Percentiles rank a stretch among this genome's conserved stretches.
Conservation (phyloP, 2,329 filamentous ascomycete species). For the Fusarium verrucosum region DNA sequence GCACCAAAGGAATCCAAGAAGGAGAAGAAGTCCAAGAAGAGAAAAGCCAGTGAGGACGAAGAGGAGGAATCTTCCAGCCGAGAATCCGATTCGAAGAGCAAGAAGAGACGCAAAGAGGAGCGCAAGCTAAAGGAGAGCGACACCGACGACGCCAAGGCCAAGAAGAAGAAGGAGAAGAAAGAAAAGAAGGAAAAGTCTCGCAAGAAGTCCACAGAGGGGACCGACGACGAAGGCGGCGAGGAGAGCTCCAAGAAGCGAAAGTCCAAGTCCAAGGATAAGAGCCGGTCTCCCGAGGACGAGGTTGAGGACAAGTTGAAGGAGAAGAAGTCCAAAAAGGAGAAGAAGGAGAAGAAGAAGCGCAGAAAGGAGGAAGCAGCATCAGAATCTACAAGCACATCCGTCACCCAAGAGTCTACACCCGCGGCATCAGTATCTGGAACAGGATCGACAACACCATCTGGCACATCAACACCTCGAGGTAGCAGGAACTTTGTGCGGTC, state of each 20-base stretch:
- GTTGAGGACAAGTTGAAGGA: slow-evolving; percentile 43
- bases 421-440: slow-evolving; percentile 48
- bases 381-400: slow-evolving; percentile 27
- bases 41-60: slow-evolving; percentile 55
- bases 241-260: slow-evolving; percentile 50
- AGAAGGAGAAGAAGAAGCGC: slow-evolving; percentile 60
- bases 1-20: slow-evolving; percentile 48
- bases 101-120: slow-evolving; percentile 51
- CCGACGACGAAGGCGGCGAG: slow-evolving; percentile 40
- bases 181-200: slow-evolving; percentile 54
- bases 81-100: slow-evolving; percentile 49
- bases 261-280: slow-evolving; percentile 45
- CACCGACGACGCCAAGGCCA: slow-evolving; percentile 34
- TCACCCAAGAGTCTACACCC: slow-evolving; percentile 33
- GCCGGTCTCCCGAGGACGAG: slow-evolving; percentile 40
- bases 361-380: slow-evolving; percentile 53
- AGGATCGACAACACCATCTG: slow-evolving; percentile 54
- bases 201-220: slow-evolving; percentile 31
- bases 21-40: slow-evolving; percentile 61
- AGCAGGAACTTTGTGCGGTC: slow-evolving; percentile 79
- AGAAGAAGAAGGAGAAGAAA: slow-evolving; percentile 52
- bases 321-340: slow-evolving; percentile 54
- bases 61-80: slow-evolving; percentile 44
- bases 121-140: slow-evolving; percentile 47
- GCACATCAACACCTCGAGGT: slow-evolving; percentile 57